Evolutionary conservation across 1,139 yeast species (phyloP), one percentile per base, ranked within the genome.

Genomic region (Saccharomyces hybrid): DNA sequence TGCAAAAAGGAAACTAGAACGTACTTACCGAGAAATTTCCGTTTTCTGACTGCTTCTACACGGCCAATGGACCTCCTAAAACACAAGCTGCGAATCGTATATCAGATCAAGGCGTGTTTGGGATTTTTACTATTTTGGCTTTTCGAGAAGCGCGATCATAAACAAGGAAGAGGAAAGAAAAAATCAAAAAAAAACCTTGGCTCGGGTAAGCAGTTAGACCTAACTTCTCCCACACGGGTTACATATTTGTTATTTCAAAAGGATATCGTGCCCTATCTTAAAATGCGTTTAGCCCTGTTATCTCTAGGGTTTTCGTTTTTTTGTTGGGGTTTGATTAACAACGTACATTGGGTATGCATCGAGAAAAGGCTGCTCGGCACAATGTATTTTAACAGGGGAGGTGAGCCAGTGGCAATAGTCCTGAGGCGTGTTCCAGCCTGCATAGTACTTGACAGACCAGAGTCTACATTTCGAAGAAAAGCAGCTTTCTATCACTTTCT

Each of bases 141-240:
- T 38, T 38, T 38, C 44, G 44, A 38, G 44, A 38, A 38, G 44
- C 44, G 44, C 44, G 44, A 38, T 38, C 44, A 16, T 38, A 38
- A 20, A 38, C 44, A 38, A 38, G 11, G 11, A 38, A 11, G 8
- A 5, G 7, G 16, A 9, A 3, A 20, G 23, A 20, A 38, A 13
- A 16, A 38, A 20, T 16, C 44, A 1, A 8, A 38, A 14, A 34
- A 8, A 16, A 38, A 6, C 44, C 44, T 13, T 16, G 25, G 25
- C 7, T 8, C 44, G 44, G 44, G 25, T 38, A 34, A 14, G 23
- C 23, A 20, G 23, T 20, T 20, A 20, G 23, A 20, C 23, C 23
- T 20, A 20, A 20, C 23, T 20, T 20, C 23, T 20, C 23, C 23
- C 23, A 20, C 23, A 20, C 23, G 23, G 23, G 23, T 20, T 20